phyloP scores from a whole-genome alignment of 306 rosid genomes.

The Amphicarpaea edgeworthii region DNA sequence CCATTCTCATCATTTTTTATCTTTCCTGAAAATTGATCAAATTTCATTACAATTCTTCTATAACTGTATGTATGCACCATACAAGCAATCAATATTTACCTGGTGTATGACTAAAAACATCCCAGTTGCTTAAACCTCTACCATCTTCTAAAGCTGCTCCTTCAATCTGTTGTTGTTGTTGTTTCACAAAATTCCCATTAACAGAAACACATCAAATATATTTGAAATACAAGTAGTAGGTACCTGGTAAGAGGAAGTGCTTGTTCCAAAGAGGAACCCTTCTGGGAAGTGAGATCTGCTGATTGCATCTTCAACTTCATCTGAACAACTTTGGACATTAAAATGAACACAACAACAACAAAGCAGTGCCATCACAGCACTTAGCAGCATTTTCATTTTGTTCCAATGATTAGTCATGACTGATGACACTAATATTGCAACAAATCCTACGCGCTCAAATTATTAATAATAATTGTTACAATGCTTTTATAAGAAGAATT shows the following conservation, averaged over 20 bases:
- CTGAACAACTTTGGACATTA: conserved; percentile 50
- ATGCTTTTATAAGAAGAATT: too few relatives aligned
- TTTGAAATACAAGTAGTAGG: not conserved
- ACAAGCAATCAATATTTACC: conserved; percentile 43
- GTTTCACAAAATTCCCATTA: not conserved
- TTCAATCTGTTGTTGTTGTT: conserved; percentile 52
- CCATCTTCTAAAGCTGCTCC: conserved; percentile 72
- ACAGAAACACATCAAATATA: not conserved
- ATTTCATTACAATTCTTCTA: conserved; percentile 13
- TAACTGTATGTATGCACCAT: too few relatives aligned
- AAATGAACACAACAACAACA: conserved; percentile 35
- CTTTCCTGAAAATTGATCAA: conserved; percentile 54
- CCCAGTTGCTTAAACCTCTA: conserved; percentile 66
- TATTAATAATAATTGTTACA: too few relatives aligned
- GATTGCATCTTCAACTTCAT: conserved; percentile 46
- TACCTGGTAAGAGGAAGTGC: conserved; percentile 75
- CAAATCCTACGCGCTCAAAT: too few relatives aligned
- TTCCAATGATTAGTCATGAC: not conserved
- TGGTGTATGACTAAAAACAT: conserved; percentile 58
- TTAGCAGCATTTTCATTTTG: not conserved
- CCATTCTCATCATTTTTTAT: conserved; percentile 57
- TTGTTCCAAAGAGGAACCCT: conserved; percentile 64
- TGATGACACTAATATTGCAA: too few relatives aligned
- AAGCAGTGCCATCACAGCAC: not conserved
- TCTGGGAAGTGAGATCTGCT: conserved; percentile 58